Percentiles rank a stretch among this genome's conserved stretches.
These are phyloP conservation scores for Aegilops bicornis DNA, from an alignment of 176 grass and related monocot genomes.

Conservation along the genomic window DNA sequence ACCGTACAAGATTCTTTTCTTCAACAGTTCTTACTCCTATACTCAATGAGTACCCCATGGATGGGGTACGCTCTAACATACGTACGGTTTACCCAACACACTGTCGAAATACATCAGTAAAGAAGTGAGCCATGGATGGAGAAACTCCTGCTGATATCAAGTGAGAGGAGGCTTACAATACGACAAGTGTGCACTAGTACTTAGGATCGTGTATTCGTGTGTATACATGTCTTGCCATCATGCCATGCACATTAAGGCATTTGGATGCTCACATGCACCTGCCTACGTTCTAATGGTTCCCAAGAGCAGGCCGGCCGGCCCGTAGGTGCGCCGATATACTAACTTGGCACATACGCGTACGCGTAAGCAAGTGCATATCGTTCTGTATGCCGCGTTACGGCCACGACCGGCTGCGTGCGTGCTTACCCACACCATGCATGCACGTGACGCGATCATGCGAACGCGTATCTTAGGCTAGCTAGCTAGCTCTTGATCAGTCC, in stretches of 20 bases:
- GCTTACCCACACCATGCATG: slow-evolving; percentile 6
- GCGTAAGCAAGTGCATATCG: not conserved
- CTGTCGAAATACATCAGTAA: not conserved
- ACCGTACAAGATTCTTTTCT: not conserved
- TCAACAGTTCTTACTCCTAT: not conserved
- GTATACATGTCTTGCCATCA: not conserved
- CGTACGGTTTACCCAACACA: not conserved
- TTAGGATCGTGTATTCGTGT: not conserved
- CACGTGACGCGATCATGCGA: too few species aligned
- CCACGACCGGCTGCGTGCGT: not conserved
- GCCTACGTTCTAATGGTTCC: not conserved
- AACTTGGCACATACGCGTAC: not conserved
- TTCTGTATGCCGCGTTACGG: slow-evolving; percentile 26
- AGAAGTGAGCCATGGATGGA: too few species aligned
- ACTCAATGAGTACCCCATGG: not conserved
- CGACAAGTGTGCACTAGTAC: not conserved
- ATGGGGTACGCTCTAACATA: not conserved
- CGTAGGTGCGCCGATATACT: not conserved
- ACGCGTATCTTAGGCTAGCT: too few species aligned
- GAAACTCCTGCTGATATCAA: too few species aligned
- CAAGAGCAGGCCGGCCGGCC: not conserved
- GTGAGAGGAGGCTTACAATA: too few species aligned
- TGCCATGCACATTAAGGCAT: too few species aligned
- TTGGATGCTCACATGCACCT: not conserved
- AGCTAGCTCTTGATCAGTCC: not conserved